Percentiles rank a stretch among this genome's conserved stretches.
Evolutionary conservation across 345 rosid species (phyloP).

Genomic region (Eutrema heterophyllum): DNA sequence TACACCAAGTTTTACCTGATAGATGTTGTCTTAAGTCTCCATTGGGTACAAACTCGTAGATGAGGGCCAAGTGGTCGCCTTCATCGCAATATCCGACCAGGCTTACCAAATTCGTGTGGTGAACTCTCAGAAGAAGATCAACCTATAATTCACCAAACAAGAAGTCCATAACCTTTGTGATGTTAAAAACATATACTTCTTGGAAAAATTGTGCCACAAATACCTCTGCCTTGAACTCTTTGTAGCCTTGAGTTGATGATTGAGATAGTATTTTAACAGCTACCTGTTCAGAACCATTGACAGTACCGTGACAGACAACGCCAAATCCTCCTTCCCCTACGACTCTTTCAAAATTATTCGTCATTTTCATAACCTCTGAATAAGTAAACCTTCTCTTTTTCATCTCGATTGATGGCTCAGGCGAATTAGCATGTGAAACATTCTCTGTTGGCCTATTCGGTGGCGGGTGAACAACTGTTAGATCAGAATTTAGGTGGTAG

Average conservation of each 20-base stretch:
- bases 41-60: conserved; percentile 45
- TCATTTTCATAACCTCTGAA: conserved; percentile 31
- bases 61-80: conserved; percentile 31
- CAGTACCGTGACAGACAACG: conserved; percentile 36
- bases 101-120: conserved; percentile 45
- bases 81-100: conserved; percentile 48
- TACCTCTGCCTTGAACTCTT: conserved; percentile 51
- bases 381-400: conserved; percentile 29
- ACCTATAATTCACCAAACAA: conserved; percentile 30
- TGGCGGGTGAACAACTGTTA: conserved; percentile 3
- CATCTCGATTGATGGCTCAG: conserved; percentile 27
- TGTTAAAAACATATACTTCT: background rate
- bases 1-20: conserved; percentile 36
- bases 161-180: background rate
- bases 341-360: conserved; percentile 32
- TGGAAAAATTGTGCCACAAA: background rate
- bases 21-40: conserved; percentile 41
- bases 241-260: conserved; percentile 38
- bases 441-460: background rate
- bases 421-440: background rate
- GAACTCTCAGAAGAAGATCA: conserved; percentile 41
- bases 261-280: conserved; percentile 48
- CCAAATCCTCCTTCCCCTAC: conserved; percentile 56
- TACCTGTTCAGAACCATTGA: conserved; percentile 37
- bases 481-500: background rate